Evolutionary conservation across 345 rosid species (phyloP).

Genomic region (Murraya koenigii): DNA sequence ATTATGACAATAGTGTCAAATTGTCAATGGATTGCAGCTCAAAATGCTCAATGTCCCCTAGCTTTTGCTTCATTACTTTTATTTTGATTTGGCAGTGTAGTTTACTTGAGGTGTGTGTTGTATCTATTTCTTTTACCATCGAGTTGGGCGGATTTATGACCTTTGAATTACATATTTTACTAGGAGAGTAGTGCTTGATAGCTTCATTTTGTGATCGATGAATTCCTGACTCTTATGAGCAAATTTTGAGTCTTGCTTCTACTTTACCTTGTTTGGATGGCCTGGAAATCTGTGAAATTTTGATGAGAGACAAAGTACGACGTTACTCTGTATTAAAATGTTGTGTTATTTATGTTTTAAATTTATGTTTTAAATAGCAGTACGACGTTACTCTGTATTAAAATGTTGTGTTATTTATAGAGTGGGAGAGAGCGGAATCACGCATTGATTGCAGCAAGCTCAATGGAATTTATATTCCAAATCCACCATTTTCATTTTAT

Average conservation of each 20-base stretch:
- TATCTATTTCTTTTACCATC: slow-evolving; percentile 12
- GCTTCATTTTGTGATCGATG: not conserved
- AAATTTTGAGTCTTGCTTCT: not conserved
- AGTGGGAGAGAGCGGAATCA: too few species aligned
- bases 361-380: too few species aligned
- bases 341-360: too few species aligned
- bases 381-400: too few species aligned
- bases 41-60: slow-evolving; percentile 16
- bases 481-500: not conserved
- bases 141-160: slow-evolving; percentile 12
- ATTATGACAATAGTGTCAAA: not conserved
- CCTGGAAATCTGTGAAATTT: not conserved
- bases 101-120: slow-evolving; percentile 18
- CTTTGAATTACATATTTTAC: not conserved
- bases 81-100: slow-evolving; percentile 13
- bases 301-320: not conserved
- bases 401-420: too few species aligned
- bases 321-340: too few species aligned
- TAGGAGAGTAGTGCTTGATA: slow-evolving; percentile 2
- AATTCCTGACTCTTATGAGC: not conserved
- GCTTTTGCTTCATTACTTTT: slow-evolving; percentile 12
- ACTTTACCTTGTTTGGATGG: not conserved
- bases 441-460: too few species aligned
- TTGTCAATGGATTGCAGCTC: not conserved
- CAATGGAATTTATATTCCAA: not conserved